These are phyloP conservation scores for bread wheat (Triticum aestivum) DNA, from an alignment of 176 grass and related monocot genomes.

Conservation along the genomic window IWGSC_CS_RefSeq_v2.1 NC_057800.1:726619305-726619804, in stretches of 20 bases:
- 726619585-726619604: background rate
- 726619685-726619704: background rate
- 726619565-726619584: slow-evolving; percentile 94
- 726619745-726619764: background rate
- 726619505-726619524: background rate
- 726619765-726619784: too few species aligned
- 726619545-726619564: slow-evolving; percentile 54
- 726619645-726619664: too few species aligned
- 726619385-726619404: too few species aligned
- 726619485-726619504: background rate
- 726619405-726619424: background rate
- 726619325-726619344: too few species aligned
- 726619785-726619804: too few species aligned
- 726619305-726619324: too few species aligned
- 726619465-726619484: background rate
- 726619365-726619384: too few species aligned
- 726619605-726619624: slow-evolving; percentile 4
- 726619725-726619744: background rate
- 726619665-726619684: background rate
- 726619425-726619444: background rate
- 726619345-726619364: too few species aligned
- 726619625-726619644: background rate
- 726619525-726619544: background rate
- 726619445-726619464: background rate
- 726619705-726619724: too few species aligned